Evolutionary conservation across 179 eudicot genomes (phyloP).

Genomic region (Beta macrorhiza): DNA sequence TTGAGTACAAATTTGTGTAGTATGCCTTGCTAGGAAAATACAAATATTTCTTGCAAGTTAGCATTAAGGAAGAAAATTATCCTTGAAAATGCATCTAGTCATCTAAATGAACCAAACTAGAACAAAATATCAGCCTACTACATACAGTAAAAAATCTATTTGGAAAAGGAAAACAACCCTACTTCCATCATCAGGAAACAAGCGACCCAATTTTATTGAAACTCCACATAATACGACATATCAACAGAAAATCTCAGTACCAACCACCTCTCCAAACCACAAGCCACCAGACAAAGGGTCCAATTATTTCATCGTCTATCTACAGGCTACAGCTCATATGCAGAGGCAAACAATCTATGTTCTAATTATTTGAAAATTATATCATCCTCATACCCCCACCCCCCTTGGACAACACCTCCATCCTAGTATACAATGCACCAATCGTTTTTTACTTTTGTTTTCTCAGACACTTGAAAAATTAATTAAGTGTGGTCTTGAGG

Average conservation of each 20-base stretch:
- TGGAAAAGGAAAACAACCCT: neutral
- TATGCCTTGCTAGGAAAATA: neutral
- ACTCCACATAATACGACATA: neutral
- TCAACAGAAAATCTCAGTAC: neutral
- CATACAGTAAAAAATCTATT: neutral
- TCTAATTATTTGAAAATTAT: neutral
- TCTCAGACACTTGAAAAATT: constrained; percentile 1
- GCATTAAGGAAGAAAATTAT: neutral
- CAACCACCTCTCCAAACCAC: neutral
- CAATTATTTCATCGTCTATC: neutral
- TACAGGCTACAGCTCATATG: neutral
- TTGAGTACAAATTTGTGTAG: neutral
- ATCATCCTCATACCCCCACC: neutral
- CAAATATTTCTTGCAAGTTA: neutral
- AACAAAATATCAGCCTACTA: neutral
- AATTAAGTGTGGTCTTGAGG: constrained; percentile 12
- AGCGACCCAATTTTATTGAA: neutral
- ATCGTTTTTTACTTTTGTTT: neutral
- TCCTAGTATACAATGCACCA: constrained; percentile 7
- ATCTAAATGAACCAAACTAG: neutral
- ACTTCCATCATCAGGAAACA: neutral
- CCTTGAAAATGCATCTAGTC: neutral
- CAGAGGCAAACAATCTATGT: neutral
- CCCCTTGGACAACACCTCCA: neutral
- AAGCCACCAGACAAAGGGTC: neutral